Evolutionary conservation across 2,329 filamentous ascomycete species (phyloP).

Genomic region (Fusarium sororula): DNA sequence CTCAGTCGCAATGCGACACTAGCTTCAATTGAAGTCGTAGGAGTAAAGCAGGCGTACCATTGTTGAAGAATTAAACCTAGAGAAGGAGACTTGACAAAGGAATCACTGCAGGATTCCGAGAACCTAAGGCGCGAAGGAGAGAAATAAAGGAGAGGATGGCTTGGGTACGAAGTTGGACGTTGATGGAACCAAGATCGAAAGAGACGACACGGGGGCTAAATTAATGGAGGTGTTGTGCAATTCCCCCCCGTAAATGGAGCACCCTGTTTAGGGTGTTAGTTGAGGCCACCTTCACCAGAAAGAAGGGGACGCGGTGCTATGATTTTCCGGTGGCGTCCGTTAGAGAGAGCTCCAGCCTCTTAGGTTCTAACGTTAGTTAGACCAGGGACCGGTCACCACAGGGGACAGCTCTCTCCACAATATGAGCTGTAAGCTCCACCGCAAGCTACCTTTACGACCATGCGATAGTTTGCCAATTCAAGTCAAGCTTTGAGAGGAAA

Average conservation of each 20-base stretch:
- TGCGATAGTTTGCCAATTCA: constrained; percentile 13
- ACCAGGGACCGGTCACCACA: not conserved
- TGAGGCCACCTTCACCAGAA: constrained; percentile 58
- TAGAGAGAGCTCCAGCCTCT: not conserved
- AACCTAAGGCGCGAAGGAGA: constrained; percentile 22
- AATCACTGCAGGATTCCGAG: constrained; percentile 49
- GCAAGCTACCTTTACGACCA: not conserved
- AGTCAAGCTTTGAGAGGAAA: not conserved
- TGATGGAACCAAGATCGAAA: constrained; percentile 37
- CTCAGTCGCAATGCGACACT: constrained; percentile 35
- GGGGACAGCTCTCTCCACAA: constrained; percentile 3
- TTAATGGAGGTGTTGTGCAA: constrained; percentile 39
- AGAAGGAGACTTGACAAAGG: constrained; percentile 35
- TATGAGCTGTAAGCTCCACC: constrained; percentile 15
- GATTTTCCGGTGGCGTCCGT: constrained; percentile 45
- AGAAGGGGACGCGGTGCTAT: constrained; percentile 44
- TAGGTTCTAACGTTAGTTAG: not conserved
- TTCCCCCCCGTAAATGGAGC: constrained; percentile 37
- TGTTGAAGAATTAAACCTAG: constrained; percentile 32
- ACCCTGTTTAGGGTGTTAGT: constrained; percentile 40
- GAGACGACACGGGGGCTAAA: constrained; percentile 36
- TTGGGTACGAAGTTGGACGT: constrained; percentile 22
- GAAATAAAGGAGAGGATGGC: constrained; percentile 32
- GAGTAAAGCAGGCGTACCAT: constrained; percentile 45
- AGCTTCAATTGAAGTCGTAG: constrained; percentile 21